Evolutionary conservation across 2,329 filamentous ascomycete species (phyloP), one percentile per base, ranked within the genome.

Genomic region (Trichoderma sp.): DNA sequence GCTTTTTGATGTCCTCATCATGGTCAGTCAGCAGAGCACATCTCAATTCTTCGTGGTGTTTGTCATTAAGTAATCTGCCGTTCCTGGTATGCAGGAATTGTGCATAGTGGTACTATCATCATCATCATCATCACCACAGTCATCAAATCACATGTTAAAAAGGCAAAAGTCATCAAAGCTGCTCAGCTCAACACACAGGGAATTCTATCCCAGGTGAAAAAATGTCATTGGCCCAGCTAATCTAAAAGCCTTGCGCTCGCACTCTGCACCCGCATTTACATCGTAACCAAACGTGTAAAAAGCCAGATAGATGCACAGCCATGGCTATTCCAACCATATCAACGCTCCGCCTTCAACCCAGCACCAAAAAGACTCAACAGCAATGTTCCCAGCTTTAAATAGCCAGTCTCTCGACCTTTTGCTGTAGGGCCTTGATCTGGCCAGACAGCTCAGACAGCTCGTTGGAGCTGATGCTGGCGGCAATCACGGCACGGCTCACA

Each of bases 321-420:
- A 27, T 60, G 33, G 33, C 53, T n/a, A 9, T 31, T 18, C 33
- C 6, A 14, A 24, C 18, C 6, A 80, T 11, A 18, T 18, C 53
- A 35, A 24, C 29, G 27, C 66, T 35, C 50, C 24, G 12, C 3
- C 27, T 8, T 50, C 14, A 24, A 16, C 3, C 29, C 65, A 67
- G 31, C 65, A 7, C 21, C 14, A 45, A 63, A 53, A 29, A 31
- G 53, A 24, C 68, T 45, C 27, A 12, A 3, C 24, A 41, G 6
- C 14, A 29, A 24, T 53, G 9, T 29, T 29, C 38, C 21, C n/a
- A 18, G 16, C 12, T 33, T 91, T 93, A 98, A 87, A 98, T 98
- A 88, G 96, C 95, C 80, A 98, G 90, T 81, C 95, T 91, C 90
- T 98, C 96, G 74, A 98, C 94, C 91, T 98, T 97, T 86, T 97